Percentiles rank a stretch among this genome's conserved stretches.
Evolutionary conservation across 140 eudicot species (phyloP).

Genomic region (Stevia rebaudiana): DNA sequence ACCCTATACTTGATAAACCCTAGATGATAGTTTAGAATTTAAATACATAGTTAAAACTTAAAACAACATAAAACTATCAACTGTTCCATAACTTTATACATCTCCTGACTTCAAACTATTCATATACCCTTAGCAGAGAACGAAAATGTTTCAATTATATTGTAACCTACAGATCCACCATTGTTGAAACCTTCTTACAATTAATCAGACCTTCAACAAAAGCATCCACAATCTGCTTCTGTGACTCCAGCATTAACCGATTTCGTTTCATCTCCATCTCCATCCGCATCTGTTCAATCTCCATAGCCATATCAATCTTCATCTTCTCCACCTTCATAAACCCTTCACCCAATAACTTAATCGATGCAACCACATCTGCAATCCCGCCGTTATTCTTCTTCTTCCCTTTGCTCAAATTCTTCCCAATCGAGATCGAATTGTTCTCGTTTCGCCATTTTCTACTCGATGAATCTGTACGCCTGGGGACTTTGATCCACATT

Average conservation of each 20-base stretch:
- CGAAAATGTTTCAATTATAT: neutral
- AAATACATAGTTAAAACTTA: too few species aligned
- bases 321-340: slow-evolving; percentile 56
- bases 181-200: slow-evolving; percentile 31
- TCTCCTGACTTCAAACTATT: neutral
- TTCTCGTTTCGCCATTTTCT: slow-evolving; percentile 9
- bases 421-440: slow-evolving; percentile 12
- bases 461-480: slow-evolving; percentile 23
- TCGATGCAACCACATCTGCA: slow-evolving; percentile 52
- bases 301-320: slow-evolving; percentile 53
- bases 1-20: too few species aligned
- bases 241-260: slow-evolving; percentile 52
- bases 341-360: slow-evolving; percentile 60
- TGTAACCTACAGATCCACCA: slow-evolving; percentile 4
- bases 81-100: neutral
- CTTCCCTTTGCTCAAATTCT: slow-evolving; percentile 21
- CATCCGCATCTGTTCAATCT: slow-evolving; percentile 62
- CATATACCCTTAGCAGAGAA: neutral
- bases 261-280: slow-evolving; percentile 71
- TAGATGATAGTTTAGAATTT: too few species aligned
- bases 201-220: slow-evolving; percentile 42
- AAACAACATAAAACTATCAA: neutral
- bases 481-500: slow-evolving; percentile 34
- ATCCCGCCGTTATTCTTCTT: slow-evolving; percentile 33
- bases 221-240: slow-evolving; percentile 58